Percentiles rank a stretch among this genome's conserved stretches.
Conservation (phyloP, 495 filamentous ascomycete genomes). For the Xylaria curta region DNA sequence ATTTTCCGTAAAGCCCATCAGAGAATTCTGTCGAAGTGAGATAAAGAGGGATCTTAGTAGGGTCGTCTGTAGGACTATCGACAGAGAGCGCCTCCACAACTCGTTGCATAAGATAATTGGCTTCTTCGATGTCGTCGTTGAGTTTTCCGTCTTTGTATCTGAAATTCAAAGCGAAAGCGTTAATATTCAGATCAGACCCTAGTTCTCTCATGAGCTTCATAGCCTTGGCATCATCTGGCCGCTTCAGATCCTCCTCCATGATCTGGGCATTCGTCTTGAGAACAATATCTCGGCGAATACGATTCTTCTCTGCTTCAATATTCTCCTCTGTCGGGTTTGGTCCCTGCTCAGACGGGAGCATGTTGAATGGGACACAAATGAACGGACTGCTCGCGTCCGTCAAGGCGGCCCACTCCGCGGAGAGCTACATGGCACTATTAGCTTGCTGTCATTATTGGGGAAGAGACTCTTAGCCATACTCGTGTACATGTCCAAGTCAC, state of each 20-base stretch:
- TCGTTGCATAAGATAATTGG: slow-evolving; percentile 54
- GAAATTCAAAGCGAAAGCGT: slow-evolving; percentile 55
- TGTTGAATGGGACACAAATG: slow-evolving; percentile 52
- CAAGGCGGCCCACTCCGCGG: slow-evolving; percentile 53
- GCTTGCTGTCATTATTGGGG: neutral
- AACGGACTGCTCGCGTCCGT: slow-evolving; percentile 38
- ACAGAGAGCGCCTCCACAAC: slow-evolving; percentile 51
- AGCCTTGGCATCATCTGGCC: slow-evolving; percentile 34
- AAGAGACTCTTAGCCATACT: slow-evolving; percentile 28
- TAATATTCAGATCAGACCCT: slow-evolving; percentile 57
- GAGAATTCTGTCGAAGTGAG: slow-evolving; percentile 53
- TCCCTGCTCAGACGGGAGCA: slow-evolving; percentile 46
- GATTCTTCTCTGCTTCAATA: slow-evolving; percentile 45
- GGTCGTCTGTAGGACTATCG: slow-evolving; percentile 44
- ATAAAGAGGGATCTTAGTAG: slow-evolving; percentile 47
- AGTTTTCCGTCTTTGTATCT: slow-evolving; percentile 42
- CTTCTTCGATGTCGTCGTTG: slow-evolving; percentile 57
- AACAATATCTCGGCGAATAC: slow-evolving; percentile 50
- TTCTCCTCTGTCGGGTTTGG: slow-evolving; percentile 31
- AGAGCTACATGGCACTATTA: slow-evolving; percentile 40
- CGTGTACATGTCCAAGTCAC: slow-evolving; percentile 45
- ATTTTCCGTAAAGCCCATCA: slow-evolving; percentile 49
- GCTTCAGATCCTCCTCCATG: slow-evolving; percentile 19
- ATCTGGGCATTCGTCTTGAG: slow-evolving; percentile 46
- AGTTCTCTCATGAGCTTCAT: slow-evolving; percentile 46